phyloP scores from a whole-genome alignment of 768 basidiomycete species.

The Agaricus blazei region DNA sequence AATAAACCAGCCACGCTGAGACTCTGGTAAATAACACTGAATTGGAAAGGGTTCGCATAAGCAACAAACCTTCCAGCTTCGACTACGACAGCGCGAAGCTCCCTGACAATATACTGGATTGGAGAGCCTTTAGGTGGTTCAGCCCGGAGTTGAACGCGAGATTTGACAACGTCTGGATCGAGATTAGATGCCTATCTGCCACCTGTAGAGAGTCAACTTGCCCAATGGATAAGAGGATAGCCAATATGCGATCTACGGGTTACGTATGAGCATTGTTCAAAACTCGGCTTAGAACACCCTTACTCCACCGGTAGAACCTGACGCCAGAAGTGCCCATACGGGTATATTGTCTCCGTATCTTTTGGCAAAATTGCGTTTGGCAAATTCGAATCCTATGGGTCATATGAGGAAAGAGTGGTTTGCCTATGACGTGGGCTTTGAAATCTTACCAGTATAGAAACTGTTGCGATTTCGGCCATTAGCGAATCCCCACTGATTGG shows the following conservation, averaged over 20 bases:
- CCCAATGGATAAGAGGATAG: constrained; percentile 87
- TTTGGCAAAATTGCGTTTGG: constrained; percentile 70
- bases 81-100: constrained; percentile 58
- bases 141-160: constrained; percentile 75
- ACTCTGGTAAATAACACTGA: not conserved
- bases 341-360: constrained; percentile 66
- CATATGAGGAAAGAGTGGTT: not conserved
- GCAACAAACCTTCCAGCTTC: constrained; percentile 69
- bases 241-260: constrained; percentile 79
- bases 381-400: constrained; percentile 75
- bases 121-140: constrained; percentile 72
- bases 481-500: not conserved
- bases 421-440: not conserved
- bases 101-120: constrained; percentile 69
- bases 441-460: constrained; percentile 56
- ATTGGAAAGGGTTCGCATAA: not conserved
- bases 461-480: constrained; percentile 26
- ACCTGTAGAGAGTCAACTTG: constrained; percentile 18
- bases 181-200: not conserved
- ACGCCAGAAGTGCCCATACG: constrained; percentile 79
- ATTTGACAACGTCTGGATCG: constrained; percentile 79
- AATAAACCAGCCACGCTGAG: constrained; percentile 55
- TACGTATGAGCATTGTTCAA: not conserved
- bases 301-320: constrained; percentile 81
- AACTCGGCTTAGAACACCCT: constrained; percentile 19